Conservation (phyloP, 2,329 filamentous ascomycete species). For the Endocalyx cinctus region DNA sequence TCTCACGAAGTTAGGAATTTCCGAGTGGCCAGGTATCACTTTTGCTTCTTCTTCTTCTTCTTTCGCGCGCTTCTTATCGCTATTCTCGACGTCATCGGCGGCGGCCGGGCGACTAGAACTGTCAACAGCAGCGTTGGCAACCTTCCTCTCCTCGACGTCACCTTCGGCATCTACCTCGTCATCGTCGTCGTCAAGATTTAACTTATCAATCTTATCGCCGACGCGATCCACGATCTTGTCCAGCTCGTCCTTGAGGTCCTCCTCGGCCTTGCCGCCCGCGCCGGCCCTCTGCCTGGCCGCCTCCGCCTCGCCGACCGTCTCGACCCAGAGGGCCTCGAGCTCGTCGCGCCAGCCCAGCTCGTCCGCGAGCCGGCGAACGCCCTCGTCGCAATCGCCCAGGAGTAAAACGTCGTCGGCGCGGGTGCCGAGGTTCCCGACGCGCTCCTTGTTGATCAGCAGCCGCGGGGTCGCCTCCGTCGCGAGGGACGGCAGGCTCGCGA, state of each 20-base stretch:
- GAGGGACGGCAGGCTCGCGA: slow-evolving; percentile 71
- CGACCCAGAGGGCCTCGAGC: slow-evolving; percentile 70
- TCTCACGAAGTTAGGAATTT: too few relatives aligned
- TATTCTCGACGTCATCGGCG: slow-evolving; percentile 11
- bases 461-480: slow-evolving; percentile 62
- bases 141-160: not conserved
- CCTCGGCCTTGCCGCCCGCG: slow-evolving; percentile 26
- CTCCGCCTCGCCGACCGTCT: slow-evolving; percentile 58
- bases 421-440: slow-evolving; percentile 72
- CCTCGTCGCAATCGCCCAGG: slow-evolving; percentile 77
- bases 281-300: slow-evolving; percentile 42
- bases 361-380: slow-evolving; percentile 72
- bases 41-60: too few relatives aligned
- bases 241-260: slow-evolving; percentile 39
- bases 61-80: slow-evolving; percentile 8
- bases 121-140: too few relatives aligned
- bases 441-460: slow-evolving; percentile 81
- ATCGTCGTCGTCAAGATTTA: not conserved
- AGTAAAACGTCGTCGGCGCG: slow-evolving; percentile 79
- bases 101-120: too few relatives aligned
- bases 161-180: not conserved
- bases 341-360: slow-evolving; percentile 83
- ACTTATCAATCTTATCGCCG: slow-evolving; percentile 22
- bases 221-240: slow-evolving; percentile 27
- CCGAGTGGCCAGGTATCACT: too few relatives aligned